Conservation (phyloP, 768 basidiomycete species). For the Mycena haematopus region DNA sequence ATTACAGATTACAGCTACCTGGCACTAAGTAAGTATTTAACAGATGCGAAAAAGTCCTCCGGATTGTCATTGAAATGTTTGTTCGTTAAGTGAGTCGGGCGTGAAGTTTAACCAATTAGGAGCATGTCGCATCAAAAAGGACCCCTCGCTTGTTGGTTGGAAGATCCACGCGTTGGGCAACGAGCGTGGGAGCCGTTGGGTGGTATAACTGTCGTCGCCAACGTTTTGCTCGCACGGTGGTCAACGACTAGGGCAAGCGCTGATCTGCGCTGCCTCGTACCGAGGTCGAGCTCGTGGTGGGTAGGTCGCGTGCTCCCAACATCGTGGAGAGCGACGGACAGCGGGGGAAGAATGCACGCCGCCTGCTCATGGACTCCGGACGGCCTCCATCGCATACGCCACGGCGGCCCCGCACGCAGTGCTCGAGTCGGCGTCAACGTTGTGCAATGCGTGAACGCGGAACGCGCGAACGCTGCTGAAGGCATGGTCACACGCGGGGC, state of each 20-base stretch:
- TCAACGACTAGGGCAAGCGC: not conserved
- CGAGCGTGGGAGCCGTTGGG: not conserved
- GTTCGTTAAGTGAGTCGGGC: not conserved
- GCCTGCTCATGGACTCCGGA: not conserved
- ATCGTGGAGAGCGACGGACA: not conserved
- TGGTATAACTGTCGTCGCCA: not conserved
- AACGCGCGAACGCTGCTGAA: conserved; percentile 24
- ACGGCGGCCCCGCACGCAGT: conserved; percentile 27
- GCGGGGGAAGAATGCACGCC: not conserved
- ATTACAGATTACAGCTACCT: conserved; percentile 2
- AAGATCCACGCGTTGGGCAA: conserved; percentile 1
- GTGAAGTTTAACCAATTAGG: no score
- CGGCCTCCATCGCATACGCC: conserved; percentile 26
- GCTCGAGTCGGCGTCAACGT: conserved; percentile 1
- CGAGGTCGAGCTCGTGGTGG: not conserved
- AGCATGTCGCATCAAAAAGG: not conserved
- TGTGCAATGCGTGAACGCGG: conserved; percentile 21
- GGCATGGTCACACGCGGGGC: conserved; percentile 27
- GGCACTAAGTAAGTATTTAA: not conserved
- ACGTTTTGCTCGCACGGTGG: not conserved
- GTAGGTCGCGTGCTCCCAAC: not conserved
- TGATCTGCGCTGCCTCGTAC: not conserved
- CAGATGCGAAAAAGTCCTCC: not conserved
- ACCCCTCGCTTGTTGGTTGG: not conserved
- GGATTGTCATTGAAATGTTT: not conserved